Conservation (phyloP, 257 asterid genomes). For the Solanum clarkiae region DNA sequence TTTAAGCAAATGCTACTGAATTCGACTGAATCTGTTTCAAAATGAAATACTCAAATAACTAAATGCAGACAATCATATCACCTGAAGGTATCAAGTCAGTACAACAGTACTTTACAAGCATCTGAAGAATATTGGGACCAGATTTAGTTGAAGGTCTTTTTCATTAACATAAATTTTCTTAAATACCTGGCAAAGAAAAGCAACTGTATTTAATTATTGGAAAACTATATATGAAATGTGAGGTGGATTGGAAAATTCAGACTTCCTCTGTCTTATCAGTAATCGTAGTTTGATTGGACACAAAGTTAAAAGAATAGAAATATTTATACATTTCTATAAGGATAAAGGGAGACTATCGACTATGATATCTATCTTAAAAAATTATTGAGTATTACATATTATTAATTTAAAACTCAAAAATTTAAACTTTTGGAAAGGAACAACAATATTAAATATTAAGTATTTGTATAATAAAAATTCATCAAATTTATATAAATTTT, state of each 20-base stretch:
- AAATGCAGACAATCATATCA: neutral
- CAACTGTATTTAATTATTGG: neutral
- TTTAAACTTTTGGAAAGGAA: no score
- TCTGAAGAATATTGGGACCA: neutral
- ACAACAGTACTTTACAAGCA: neutral
- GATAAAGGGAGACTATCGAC: neutral
- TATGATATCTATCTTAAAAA: neutral
- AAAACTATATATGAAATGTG: neutral
- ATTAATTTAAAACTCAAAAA: neutral
- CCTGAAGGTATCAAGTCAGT: neutral
- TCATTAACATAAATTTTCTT: neutral
- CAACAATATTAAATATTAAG: no score
- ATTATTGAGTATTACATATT: neutral
- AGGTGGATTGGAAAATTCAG: neutral
- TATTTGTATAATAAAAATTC: no score
- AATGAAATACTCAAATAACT: neutral
- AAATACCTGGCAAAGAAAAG: neutral
- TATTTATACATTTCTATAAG: neutral
- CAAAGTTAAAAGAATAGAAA: fast-evolving
- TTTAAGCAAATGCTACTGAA: neutral
- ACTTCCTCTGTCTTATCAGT: neutral
- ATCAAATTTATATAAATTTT: neutral
- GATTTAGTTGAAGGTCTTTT: neutral
- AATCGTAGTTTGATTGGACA: neutral
- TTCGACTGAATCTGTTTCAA: neutral